Base-by-base conservation (phyloP, 2,329 filamentous ascomycete genomes). In the Penicillium olsonii region DNA sequence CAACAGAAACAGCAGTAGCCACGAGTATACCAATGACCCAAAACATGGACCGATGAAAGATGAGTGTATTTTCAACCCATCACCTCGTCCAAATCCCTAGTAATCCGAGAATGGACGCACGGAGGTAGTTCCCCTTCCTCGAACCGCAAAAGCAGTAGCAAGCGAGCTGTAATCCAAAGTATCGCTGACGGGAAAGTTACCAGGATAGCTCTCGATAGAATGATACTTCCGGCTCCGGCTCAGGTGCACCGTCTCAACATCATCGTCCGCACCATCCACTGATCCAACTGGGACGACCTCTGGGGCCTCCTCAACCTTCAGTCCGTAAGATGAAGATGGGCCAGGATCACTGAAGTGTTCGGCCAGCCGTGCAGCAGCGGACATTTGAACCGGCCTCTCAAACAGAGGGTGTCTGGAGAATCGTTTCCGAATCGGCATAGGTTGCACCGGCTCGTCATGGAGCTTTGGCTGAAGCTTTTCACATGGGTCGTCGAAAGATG, bases 61-160 rank as follows among this genome's bases (percentile, higher is more conserved):
- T 15, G 3, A 1, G 1, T 5, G n/a, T 3, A 6, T 22, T 26
- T 11, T 24, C 14, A 5, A 10, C 10, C 4, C 15, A 22, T 9
- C 7, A 11, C 7, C 4, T 18, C n/a, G 11, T 27, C 7, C 2
- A 20, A 27, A 5, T 0, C 17, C 18, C 37, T 53, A 61, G 17
- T 61, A 61, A 47, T 68, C 66, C 10, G 67, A 67, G 47, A 67
- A 68, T 12, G 67, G 66, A 31, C 66, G 52, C 33, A 64, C 64
- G 27, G 58, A 57, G 24, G 59, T 67, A 38, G 50, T 59, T 15
- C 58, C 61, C 27, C 48, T 56, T 19, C 58, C 58, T n/a, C 55
- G 54, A 40, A 67, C 51, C 18, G 55, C 54, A 22, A 53, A 52
- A 12, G 60, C 61, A 6, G 59, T 63, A 4, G 63, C 66, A 53